Base-by-base conservation (phyloP, 129 eudicot genomes). In the Artemisia argyi region DNA sequence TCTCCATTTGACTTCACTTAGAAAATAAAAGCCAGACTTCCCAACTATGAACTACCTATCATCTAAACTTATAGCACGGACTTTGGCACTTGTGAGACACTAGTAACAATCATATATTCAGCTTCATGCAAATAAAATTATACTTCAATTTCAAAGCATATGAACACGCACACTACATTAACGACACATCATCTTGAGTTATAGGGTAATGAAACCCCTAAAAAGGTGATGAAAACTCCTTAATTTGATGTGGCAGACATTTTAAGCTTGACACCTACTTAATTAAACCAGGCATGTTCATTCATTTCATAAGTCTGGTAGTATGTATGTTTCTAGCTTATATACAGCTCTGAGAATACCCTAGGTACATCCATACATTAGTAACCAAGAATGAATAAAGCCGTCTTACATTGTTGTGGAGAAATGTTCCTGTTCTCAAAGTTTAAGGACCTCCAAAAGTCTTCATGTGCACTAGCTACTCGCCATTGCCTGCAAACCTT, bases 401-500 rank as follows among this genome's bases (percentile, higher is more conserved):
- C 35, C 26, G 13, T 66, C 93, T 90, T 86, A 95, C 99, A 88
- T 86, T 95, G 97, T 54, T 51, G 77, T 19, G 69, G 77, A 54
- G 99, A 82, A 77, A 95, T 81, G 72, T 49, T 73, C 65, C 88
- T 85, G 61, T 83, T 88, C 77, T 88, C 91, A 73, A 95, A 95
- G 72, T 90, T 79, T 73, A 95, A 81, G 67, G 68, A 81, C 67
- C 87, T 87, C 99, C 99, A 95, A 60, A 95, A 95, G 75, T 95
- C 97, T 80, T 95, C 99, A 80, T 95, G 99, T 61, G 94, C 81
- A 66, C 97, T 91, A 71, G 99, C 97, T 51, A 70, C 67, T 17
- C 94, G 89, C 99, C 99, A 95, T 83, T 95, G 99, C 82, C 89
- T 84, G 77, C 99, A 95, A 73, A 95, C 97, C 75, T 83, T 82